Conservation (phyloP, 2,329 filamentous ascomycete genomes). For the Claviceps africana region DNA sequence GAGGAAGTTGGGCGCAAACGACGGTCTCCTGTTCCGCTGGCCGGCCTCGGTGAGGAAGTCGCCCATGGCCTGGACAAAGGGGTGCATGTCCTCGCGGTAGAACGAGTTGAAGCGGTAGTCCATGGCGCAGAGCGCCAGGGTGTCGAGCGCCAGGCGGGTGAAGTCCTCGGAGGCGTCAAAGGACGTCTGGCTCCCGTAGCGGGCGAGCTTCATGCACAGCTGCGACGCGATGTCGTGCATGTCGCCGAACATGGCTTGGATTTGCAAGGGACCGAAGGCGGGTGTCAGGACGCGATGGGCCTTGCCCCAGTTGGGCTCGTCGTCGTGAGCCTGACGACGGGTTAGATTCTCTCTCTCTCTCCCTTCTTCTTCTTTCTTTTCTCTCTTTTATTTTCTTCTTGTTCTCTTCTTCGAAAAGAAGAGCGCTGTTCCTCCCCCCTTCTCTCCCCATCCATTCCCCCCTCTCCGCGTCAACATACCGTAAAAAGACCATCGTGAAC, state of each 20-base stretch:
- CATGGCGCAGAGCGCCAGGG: slow-evolving; percentile 58
- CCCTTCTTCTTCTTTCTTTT: no score
- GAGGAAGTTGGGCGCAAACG: slow-evolving; percentile 31
- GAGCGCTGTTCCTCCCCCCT: no score
- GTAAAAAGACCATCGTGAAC: slow-evolving; percentile 56
- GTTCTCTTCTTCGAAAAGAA: no score
- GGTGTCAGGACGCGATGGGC: slow-evolving; percentile 53
- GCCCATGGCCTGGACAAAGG: slow-evolving; percentile 55
- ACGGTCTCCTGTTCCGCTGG: slow-evolving; percentile 32
- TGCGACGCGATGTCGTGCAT: slow-evolving; percentile 56
- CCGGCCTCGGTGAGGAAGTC: slow-evolving; percentile 46
- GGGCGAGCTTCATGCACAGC: slow-evolving; percentile 53
- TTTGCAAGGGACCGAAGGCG: slow-evolving; percentile 54
- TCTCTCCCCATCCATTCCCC: no score
- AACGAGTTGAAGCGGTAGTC: slow-evolving; percentile 62
- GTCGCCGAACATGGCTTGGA: slow-evolving; percentile 54
- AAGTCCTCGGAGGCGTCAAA: slow-evolving; percentile 54
- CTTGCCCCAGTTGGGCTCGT: slow-evolving; percentile 50
- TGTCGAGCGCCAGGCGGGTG: slow-evolving; percentile 59
- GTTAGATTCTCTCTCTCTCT: slow-evolving; percentile 13
- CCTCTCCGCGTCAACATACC: slow-evolving; percentile 24
- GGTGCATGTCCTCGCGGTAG: slow-evolving; percentile 54
- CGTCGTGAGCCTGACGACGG: slow-evolving; percentile 23
- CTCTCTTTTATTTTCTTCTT: no score
- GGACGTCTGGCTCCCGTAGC: slow-evolving; percentile 40